Percentiles rank a stretch among this genome's conserved stretches.
phyloP scores from a whole-genome alignment of 2,329 filamentous ascomycete genomes.

The Talaromyces marneffei region DNA sequence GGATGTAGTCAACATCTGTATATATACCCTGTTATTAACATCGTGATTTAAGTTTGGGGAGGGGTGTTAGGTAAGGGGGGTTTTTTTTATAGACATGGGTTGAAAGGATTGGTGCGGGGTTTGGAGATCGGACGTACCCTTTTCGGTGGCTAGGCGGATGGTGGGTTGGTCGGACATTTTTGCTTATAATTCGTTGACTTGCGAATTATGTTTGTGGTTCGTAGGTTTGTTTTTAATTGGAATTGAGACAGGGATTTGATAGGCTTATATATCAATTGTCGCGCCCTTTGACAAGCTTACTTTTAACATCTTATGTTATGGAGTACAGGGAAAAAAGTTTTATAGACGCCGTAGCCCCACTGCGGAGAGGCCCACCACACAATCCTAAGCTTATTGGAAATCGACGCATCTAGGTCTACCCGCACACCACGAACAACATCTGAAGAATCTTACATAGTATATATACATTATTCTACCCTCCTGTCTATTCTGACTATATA shows the following conservation, averaged over 20 bases:
- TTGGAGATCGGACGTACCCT: slow-evolving; percentile 25
- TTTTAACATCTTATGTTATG: too few species aligned
- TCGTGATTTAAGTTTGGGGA: not conserved
- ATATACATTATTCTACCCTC: not conserved
- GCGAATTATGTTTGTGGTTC: not conserved
- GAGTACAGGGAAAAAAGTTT: not conserved
- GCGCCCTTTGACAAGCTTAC: not conserved
- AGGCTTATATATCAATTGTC: not conserved
- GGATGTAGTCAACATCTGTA: slow-evolving; percentile 73
- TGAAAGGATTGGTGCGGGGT: not conserved
- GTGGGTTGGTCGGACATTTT: slow-evolving; percentile 32
- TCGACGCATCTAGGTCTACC: not conserved
- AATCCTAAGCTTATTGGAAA: not conserved
- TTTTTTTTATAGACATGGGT: not conserved
- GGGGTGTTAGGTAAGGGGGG: slow-evolving; percentile 3
- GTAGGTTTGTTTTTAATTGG: not conserved
- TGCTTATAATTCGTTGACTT: not conserved
- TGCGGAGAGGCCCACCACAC: not conserved
- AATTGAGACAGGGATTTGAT: not conserved
- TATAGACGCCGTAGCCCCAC: not conserved
- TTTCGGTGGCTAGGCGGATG: slow-evolving; percentile 38
- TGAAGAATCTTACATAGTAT: not conserved
- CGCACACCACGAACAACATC: too few species aligned
- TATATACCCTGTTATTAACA: not conserved
- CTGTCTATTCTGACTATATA: not conserved